Conservation (phyloP, 805 yeast genomes). For the Wickerhamiella kurtzmanii region DNA sequence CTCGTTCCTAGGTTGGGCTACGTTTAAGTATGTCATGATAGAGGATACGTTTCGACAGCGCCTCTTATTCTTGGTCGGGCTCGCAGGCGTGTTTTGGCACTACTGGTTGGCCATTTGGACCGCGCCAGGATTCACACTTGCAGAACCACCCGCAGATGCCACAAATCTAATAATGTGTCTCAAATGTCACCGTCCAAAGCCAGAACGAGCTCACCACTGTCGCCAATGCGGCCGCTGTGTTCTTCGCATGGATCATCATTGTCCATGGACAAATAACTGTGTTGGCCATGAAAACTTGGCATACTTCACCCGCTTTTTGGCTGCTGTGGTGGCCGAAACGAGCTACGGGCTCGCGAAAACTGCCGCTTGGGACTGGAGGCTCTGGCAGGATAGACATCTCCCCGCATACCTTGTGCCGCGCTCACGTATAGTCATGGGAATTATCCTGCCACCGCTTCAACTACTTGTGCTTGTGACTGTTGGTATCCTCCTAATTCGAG, state of each 20-base stretch:
- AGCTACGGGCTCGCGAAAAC: slow-evolving; percentile 22
- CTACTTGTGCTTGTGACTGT: slow-evolving; percentile 51
- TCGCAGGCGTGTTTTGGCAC: slow-evolving; percentile 54
- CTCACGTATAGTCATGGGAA: slow-evolving; percentile 40
- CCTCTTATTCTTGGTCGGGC: slow-evolving; percentile 9
- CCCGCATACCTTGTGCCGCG: slow-evolving; percentile 46
- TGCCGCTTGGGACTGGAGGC: slow-evolving; percentile 11
- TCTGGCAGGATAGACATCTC: slow-evolving; percentile 28
- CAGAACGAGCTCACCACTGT: slow-evolving; percentile 34
- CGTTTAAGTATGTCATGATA: slow-evolving; percentile 7
- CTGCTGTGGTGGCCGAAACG: slow-evolving; percentile 32
- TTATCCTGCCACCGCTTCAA: slow-evolving; percentile 42
- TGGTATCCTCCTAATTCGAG: slow-evolving; percentile 44
- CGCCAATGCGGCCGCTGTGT: slow-evolving; percentile 28
- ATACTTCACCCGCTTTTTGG: slow-evolving; percentile 59
- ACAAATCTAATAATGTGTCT: slow-evolving; percentile 10
- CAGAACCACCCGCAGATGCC: slow-evolving; percentile 10
- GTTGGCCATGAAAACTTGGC: slow-evolving; percentile 74
- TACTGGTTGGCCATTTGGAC: slow-evolving; percentile 54
- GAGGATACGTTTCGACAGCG: slow-evolving; percentile 7
- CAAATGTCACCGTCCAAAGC: slow-evolving; percentile 23
- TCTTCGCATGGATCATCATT: slow-evolving; percentile 50
- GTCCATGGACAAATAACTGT: slow-evolving; percentile 88
- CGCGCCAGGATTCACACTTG: slow-evolving; percentile 46
- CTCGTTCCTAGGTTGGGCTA: slow-evolving; percentile 10